These are phyloP conservation scores for Acer campestre DNA, from an alignment of 345 rosid genomes.

Conservation along the genomic window DNA sequence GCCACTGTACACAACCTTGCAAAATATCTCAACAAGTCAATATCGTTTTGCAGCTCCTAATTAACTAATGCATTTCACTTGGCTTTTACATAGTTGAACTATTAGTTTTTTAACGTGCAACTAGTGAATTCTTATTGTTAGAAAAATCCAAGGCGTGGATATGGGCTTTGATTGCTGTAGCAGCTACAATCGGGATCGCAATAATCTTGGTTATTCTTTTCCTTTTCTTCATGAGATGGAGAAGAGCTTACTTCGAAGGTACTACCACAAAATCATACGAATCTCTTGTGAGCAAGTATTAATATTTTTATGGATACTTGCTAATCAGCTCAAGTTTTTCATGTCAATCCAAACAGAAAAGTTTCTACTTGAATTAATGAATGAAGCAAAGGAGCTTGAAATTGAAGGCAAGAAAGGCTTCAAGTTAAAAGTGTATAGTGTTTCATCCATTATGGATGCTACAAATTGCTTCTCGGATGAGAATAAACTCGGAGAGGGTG, in stretches of 20 bases:
- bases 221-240: not conserved
- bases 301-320: no score
- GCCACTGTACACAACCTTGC: no score
- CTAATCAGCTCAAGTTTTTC: not conserved
- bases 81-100: no score
- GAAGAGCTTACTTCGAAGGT: not conserved
- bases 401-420: conserved; percentile 4
- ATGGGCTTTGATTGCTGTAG: not conserved
- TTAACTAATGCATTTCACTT: no score
- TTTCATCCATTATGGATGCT: conserved; percentile 15
- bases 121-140: no score
- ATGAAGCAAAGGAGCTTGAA: conserved; percentile 9
- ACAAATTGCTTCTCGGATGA: not conserved
- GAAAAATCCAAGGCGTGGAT: no score
- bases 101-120: no score
- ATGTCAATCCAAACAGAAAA: not conserved
- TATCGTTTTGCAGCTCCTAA: no score
- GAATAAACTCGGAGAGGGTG: not conserved
- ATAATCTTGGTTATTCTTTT: not conserved
- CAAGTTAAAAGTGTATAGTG: not conserved
- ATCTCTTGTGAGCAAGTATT: no score
- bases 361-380: conserved; percentile 16
- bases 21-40: no score
- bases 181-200: not conserved
- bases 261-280: no score